Conservation (phyloP, 2,329 filamentous ascomycete species). For the Colletotrichum sp. region DNA sequence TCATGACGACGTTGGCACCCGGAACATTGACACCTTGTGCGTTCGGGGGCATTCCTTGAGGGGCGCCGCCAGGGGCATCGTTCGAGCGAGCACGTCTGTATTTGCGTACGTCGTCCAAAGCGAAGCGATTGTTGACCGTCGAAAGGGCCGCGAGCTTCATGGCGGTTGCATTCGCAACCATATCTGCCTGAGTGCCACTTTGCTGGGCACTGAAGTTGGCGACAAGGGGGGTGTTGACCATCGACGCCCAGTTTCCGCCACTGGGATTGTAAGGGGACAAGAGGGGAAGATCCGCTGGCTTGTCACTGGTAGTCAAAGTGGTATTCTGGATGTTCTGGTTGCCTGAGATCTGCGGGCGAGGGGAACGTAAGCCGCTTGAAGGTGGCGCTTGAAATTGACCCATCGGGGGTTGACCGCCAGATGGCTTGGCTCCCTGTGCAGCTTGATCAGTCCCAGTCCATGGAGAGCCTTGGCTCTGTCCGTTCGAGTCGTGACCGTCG, state of each 20-base stretch:
- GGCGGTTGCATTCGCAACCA: conserved; percentile 97
- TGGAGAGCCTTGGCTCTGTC: conserved; percentile 75
- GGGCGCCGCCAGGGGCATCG: conserved; percentile 67
- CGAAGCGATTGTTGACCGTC: conserved; percentile 97
- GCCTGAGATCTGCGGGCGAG: conserved; percentile 71
- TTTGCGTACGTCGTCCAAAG: conserved; percentile 94
- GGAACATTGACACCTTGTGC: conserved; percentile 65
- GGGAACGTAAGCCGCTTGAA: conserved; percentile 78
- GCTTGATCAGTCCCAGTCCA: conserved; percentile 67
- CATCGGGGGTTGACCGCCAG: conserved; percentile 83
- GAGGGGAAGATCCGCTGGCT: conserved; percentile 75
- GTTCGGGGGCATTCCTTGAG: conserved; percentile 28
- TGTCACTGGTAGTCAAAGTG: conserved; percentile 76
- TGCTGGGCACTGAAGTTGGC: conserved; percentile 74
- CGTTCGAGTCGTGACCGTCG: conserved; percentile 64
- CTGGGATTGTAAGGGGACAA: conserved; percentile 83
- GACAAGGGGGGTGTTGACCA: conserved; percentile 97
- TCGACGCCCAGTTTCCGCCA: conserved; percentile 96
- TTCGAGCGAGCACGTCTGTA: conserved; percentile 91
- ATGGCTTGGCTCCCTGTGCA: conserved; percentile 69
- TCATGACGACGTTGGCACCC: conserved; percentile 85
- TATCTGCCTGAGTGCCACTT: conserved; percentile 79
- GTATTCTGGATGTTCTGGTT: conserved; percentile 82
- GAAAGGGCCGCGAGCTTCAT: conserved; percentile 98
- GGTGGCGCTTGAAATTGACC: conserved; percentile 91